Evolutionary conservation across 768 basidiomycete genomes (phyloP).

Genomic region (Cystofilobasidium macerans): DNA sequence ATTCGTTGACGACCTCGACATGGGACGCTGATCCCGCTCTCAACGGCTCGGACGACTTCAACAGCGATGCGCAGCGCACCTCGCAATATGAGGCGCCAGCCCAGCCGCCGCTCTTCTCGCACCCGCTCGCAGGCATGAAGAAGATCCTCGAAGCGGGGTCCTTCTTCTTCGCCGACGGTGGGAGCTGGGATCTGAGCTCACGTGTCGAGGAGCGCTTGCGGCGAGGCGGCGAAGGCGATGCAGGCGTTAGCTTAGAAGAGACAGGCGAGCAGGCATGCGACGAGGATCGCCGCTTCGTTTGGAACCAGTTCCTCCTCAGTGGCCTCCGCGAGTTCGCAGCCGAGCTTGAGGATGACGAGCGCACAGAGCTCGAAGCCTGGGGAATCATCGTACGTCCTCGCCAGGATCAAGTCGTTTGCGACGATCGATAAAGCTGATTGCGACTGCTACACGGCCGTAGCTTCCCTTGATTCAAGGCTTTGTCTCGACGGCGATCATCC

Average conservation of each 20-base stretch:
- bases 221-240: conserved; percentile 39
- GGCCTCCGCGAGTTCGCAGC: conserved; percentile 81
- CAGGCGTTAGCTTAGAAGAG: conserved; percentile 12
- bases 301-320: conserved; percentile 84
- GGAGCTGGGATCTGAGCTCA: conserved; percentile 81
- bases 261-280: conserved; percentile 39
- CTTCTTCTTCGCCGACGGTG: conserved; percentile 80
- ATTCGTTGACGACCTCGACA: conserved; percentile 64
- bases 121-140: conserved; percentile 77
- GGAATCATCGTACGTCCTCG: conserved; percentile 62
- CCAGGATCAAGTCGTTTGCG: background rate
- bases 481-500: conserved; percentile 69
- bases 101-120: conserved; percentile 49
- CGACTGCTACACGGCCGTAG: conserved; percentile 31
- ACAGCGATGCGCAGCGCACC: conserved; percentile 2
- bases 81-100: conserved; percentile 34
- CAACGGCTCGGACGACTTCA: background rate
- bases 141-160: conserved; percentile 84
- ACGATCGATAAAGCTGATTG: conserved; percentile 10
- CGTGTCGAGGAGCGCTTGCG: conserved; percentile 59
- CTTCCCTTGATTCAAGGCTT: conserved; percentile 89
- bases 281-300: conserved; percentile 60
- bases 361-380: conserved; percentile 64
- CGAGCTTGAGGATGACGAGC: conserved; percentile 52
- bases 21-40: conserved; percentile 56